A percentile compares a stretch with the other conserved stretches of the same genome.
These are phyloP conservation scores for Inga leiocalycina DNA, from an alignment of 306 rosid genomes.

Conservation along the genomic window DNA sequence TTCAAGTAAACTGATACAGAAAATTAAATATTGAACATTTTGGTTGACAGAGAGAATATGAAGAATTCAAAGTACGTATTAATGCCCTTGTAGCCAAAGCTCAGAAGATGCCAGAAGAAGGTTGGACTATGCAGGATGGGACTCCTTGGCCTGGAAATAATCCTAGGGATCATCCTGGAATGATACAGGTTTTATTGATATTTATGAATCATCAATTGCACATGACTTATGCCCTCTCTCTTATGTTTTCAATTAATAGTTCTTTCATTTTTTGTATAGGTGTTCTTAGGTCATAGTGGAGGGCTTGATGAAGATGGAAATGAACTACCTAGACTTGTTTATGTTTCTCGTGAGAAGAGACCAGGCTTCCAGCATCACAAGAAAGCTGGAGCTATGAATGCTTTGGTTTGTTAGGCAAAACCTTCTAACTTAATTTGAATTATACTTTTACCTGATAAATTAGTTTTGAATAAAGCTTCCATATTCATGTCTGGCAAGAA, in stretches of 20 bases:
- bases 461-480: not conserved
- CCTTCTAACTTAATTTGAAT: constrained; percentile 19
- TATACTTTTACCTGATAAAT: constrained; percentile 13
- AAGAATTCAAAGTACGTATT: constrained; percentile 90
- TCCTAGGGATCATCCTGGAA: constrained; percentile 99
- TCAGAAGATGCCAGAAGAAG: constrained; percentile 99
- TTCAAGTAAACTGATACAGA: not conserved
- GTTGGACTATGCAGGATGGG: constrained; percentile 99
- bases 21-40: constrained; percentile 23
- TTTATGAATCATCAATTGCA: constrained; percentile 21
- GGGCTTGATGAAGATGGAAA: constrained; percentile 99
- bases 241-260: constrained; percentile 27
- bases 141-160: constrained; percentile 99
- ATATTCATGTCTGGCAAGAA: constrained; percentile 5
- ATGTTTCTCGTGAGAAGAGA: constrained; percentile 99
- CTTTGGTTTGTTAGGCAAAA: constrained; percentile 70
- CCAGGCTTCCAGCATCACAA: constrained; percentile 99
- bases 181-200: constrained; percentile 78
- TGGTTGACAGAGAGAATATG: constrained; percentile 88
- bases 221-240: constrained; percentile 2
- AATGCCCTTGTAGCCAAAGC: constrained; percentile 96
- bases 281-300: constrained; percentile 97
- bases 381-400: constrained; percentile 99
- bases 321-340: constrained; percentile 98
- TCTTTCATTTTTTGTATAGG: constrained; percentile 57